Base-by-base conservation (phyloP, 1,284 basidiomycete genomes). In the Trichosporon ovoides region DNA sequence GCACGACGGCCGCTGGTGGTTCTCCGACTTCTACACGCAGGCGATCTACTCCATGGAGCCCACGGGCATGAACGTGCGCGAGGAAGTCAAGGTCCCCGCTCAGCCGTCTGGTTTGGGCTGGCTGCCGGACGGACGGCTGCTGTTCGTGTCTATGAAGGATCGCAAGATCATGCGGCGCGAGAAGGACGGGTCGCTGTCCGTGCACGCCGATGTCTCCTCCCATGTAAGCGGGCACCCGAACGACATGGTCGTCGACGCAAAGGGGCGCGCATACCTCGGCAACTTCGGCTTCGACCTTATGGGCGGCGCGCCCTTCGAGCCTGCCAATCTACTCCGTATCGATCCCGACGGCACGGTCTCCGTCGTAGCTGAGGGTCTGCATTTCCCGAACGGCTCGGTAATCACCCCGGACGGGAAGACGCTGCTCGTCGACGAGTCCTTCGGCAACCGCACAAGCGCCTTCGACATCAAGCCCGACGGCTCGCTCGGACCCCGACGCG, bases 191-290 rank as follows among this genome's bases (percentile, higher is more conserved):
- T 33, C 51, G 1, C 13, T 46, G 22, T 40, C 22, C 7, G 38
- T 54, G 0, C 52, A 54, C 7, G 52, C 52, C 38, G 52, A 54
- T 31, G 6, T 35, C 28, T 33, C 28, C 2, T 24, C 1, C 7
- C n/a, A 2, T 7, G 56, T 36, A 1, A 20, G 34, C 3, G 56
- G 56, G 7, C 40, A 46, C 35, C 38, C 36, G 13, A 57, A 57
- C 43, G 56, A 57, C 56, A 57, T 57, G 56, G 56, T 57, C 12
- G 56, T 57, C n/a, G 56, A 53, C 56, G 1, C 16, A 7, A n/a
- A 49, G 2, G 56, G 56, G 14, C 24, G 43, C 12, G 56, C 56
- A 31, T 31, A 9, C 5, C 37, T 56, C 28, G 55, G 55, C 55
- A 56, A 56, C 31, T 51, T 51, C 33, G 55, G 55, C 38, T 56